Percentiles rank a stretch among this genome's conserved stretches.
Conservation (phyloP, 805 yeast species). For the Metschnikowia matae region DNA sequence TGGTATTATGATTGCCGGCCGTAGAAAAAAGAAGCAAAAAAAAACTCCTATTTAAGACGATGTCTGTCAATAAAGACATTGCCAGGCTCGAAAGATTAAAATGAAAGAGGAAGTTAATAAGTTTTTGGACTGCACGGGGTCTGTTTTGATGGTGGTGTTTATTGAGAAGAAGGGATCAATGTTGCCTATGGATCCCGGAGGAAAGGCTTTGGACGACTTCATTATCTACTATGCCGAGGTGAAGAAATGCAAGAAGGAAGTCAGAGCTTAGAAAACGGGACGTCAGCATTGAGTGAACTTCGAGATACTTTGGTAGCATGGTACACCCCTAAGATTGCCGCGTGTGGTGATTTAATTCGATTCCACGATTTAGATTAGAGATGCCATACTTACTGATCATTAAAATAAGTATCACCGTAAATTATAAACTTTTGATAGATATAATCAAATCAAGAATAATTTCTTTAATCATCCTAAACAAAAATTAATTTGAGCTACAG, state of each 20-base stretch:
- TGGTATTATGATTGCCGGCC: no score
- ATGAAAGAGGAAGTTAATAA: constrained; percentile 45
- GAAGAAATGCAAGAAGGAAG: constrained; percentile 63
- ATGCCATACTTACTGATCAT: no score
- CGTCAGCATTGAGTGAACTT: constrained; percentile 52
- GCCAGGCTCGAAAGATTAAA: no score
- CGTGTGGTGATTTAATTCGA: not conserved
- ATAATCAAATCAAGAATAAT: no score
- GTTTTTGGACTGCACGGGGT: constrained; percentile 73
- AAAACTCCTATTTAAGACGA: no score
- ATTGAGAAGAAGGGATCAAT: constrained; percentile 95
- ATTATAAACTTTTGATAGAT: no score
- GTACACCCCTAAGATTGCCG: no score
- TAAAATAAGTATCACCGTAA: no score
- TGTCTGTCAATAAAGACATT: no score
- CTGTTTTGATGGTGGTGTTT: constrained; percentile 83
- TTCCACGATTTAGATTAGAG: not conserved
- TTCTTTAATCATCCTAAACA: no score
- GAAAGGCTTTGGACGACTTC: constrained; percentile 91
- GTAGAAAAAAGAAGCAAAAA: no score
- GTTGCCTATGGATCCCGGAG: constrained; percentile 97
- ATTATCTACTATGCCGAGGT: constrained; percentile 79
- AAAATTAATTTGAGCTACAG: no score
- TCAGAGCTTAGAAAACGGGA: constrained; percentile 68
- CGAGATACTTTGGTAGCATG: not conserved